Evolutionary conservation across 2,329 filamentous ascomycete genomes (phyloP), one percentile per base, ranked within the genome.

Genomic region (Alternaria metachromatica): DNA sequence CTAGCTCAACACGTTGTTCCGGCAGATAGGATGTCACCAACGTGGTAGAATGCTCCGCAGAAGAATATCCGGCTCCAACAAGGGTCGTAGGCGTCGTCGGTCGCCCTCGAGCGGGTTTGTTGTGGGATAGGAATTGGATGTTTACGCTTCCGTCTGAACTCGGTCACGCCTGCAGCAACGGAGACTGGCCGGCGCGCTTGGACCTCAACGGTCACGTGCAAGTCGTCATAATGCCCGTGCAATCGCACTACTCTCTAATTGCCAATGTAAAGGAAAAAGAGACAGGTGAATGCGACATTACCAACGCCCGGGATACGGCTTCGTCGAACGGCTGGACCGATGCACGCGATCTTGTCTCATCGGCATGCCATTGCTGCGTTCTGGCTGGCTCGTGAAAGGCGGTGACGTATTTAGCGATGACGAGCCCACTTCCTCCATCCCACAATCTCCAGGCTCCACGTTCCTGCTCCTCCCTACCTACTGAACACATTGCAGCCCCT

Each of bases 361-460:
- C 50, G 44, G 48, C 11, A 49, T 56, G 53, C 53, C 30, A 28
- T 53, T 64, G 58, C 37, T 56, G 62, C 62, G 28, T 26, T 56
- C 64, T 62, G 66, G 64, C 64, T 74, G 72, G 75, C 75, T 75
- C 63, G 74, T 74, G 72, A 77, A 74, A 75, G 70, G 62, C 65
- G 64, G 68, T 75, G 74, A 77, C 75, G 72, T 76, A 76, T 74
- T 75, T 75, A 75, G 72, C 74, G 68, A 77, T 74, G 72, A 77
- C 75, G 74, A 72, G 67, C 67, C 70, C 68, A 58, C 66, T 67
- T 66, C 63, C 55, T 62, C 33, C 66, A 70, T 72, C 74, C 70
- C 74, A 76, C 75, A 74, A 73, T 75, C 72, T 68, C 66, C 65
- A 50, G 56, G 57, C 61, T 65, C 60, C 64, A 58, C 64, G 60